These are phyloP conservation scores for Trichoderma asperellum DNA, from an alignment of 2,329 filamentous ascomycete genomes.

Conservation along the genomic window DNA sequence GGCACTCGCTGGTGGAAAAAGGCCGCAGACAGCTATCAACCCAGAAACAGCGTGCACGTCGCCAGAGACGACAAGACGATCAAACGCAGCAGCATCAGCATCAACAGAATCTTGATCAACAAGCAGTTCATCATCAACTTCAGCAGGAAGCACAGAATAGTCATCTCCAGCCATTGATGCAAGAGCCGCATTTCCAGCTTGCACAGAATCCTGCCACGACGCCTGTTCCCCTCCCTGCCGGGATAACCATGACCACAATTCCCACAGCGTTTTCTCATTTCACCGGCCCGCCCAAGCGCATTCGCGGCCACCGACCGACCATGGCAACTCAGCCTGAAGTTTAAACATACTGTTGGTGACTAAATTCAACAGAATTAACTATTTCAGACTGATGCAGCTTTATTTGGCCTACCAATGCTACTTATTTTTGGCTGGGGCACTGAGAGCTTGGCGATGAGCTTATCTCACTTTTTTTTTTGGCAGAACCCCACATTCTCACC, in stretches of 20 bases:
- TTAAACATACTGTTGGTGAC: neutral
- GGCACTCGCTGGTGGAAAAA: conserved; percentile 46
- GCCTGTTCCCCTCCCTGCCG: conserved; percentile 37
- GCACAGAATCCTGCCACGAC: conserved; percentile 35
- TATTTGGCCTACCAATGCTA: conserved; percentile 10
- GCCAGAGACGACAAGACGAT: conserved; percentile 37
- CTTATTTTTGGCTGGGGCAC: neutral
- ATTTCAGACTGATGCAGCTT: conserved; percentile 1
- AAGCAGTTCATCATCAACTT: conserved; percentile 29
- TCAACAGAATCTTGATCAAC: conserved; percentile 32
- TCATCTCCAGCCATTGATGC: conserved; percentile 39
- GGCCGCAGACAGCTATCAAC: conserved; percentile 36
- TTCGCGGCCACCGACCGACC: conserved; percentile 36
- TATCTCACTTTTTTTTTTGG: conserved; percentile 15
- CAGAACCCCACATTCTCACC: conserved; percentile 33
- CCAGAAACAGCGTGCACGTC: conserved; percentile 35
- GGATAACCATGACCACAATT: conserved; percentile 32
- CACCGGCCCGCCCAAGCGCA: conserved; percentile 38
- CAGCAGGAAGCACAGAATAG: conserved; percentile 34
- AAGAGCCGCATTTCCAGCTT: conserved; percentile 38
- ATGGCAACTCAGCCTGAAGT: conserved; percentile 26
- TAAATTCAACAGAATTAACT: neutral
- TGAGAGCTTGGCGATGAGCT: conserved; percentile 15
- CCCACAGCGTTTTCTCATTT: conserved; percentile 37
- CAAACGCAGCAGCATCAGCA: conserved; percentile 36